phyloP scores from a whole-genome alignment of 139 green algal species.

The Chlamydomonas sp. region DNA sequence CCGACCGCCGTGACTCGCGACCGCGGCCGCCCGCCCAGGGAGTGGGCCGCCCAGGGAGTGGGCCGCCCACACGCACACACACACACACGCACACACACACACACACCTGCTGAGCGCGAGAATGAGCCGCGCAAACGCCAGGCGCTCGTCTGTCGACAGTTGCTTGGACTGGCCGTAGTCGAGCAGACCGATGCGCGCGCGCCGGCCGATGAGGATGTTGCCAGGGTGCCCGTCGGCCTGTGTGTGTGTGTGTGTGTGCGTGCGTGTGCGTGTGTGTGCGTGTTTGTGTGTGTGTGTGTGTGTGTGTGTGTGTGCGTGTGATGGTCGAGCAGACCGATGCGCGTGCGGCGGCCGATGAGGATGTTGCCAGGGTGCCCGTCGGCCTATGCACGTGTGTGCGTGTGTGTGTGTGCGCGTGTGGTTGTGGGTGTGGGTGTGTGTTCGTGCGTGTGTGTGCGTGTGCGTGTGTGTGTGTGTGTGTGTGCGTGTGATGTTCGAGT shows the following conservation, averaged over 20 bases:
- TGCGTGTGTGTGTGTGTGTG: slow-evolving; percentile 90
- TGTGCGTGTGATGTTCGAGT: slow-evolving; percentile 58
- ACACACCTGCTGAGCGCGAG: slow-evolving; percentile 42
- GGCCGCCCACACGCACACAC: too few species aligned
- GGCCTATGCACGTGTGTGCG: slow-evolving; percentile 45
- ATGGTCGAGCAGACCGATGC: slow-evolving; percentile 89
- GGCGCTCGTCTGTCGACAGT: slow-evolving; percentile 53
- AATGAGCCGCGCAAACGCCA: slow-evolving; percentile 69
- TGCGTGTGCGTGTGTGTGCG: neutral
- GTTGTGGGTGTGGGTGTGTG: too few species aligned
- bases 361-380: slow-evolving; percentile 86
- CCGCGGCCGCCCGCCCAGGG: too few species aligned
- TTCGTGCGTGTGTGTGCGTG: too few species aligned
- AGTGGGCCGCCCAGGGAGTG: too few species aligned
- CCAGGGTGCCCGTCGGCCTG: slow-evolving; percentile 71
- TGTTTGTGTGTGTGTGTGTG: too few species aligned
- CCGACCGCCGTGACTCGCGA: too few species aligned
- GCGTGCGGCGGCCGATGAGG: slow-evolving; percentile 64
- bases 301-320: too few species aligned
- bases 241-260: slow-evolving; percentile 41
- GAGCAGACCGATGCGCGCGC: slow-evolving; percentile 74
- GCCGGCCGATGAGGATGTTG: slow-evolving; percentile 81
- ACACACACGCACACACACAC: too few species aligned
- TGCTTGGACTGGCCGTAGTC: slow-evolving; percentile 95
- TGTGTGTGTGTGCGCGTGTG: slow-evolving; percentile 14